A percentile compares a stretch with the other conserved stretches of the same genome.
These are phyloP conservation scores for Penicillium bovifimosum DNA, from an alignment of 495 filamentous ascomycete genomes.

Conservation along the genomic window DNA sequence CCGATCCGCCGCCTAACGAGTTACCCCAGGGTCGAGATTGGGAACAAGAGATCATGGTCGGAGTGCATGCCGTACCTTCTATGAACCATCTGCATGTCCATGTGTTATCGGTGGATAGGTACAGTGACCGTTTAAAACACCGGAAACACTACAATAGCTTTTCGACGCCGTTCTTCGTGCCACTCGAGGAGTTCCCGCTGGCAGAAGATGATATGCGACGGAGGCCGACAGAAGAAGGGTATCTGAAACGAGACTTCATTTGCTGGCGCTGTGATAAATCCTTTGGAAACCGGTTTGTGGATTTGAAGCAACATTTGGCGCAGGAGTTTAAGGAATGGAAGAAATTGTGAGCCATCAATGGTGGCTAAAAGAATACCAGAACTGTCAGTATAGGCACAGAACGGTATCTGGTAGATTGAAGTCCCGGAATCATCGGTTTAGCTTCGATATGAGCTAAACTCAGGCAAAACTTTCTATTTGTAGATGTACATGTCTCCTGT, in stretches of 20 bases:
- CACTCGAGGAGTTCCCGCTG: conserved; percentile 76
- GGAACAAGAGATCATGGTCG: conserved; percentile 66
- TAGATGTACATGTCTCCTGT: conserved; percentile 34
- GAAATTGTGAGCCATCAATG: conserved; percentile 43
- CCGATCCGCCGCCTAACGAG: conserved; percentile 36
- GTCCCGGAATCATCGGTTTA: conserved; percentile 1
- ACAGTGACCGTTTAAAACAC: conserved; percentile 65
- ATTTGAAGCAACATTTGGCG: conserved; percentile 74
- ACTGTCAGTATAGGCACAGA: conserved; percentile 9
- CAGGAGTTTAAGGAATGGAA: conserved; percentile 82
- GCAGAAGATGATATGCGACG: conserved; percentile 53
- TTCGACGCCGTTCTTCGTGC: conserved; percentile 78
- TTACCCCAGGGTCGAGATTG: conserved; percentile 73
- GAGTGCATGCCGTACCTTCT: conserved; percentile 79
- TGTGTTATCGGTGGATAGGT: conserved; percentile 69
- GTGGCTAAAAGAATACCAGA: conserved; percentile 4
- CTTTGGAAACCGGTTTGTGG: conserved; percentile 66
- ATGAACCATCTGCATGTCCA: conserved; percentile 95
- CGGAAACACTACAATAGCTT: conserved; percentile 92
- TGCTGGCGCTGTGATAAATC: conserved; percentile 83
- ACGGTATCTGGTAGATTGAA: conserved; percentile 8
- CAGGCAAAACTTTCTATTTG: conserved; percentile 6
- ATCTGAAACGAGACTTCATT: conserved; percentile 54
- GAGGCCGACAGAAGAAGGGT: conserved; percentile 49
- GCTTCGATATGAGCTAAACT: conserved; percentile 3